A percentile compares a stretch with the other conserved stretches of the same genome.
Evolutionary conservation across 164 flowering plant species (phyloP).

Genomic region (Aristolochia californica): DNA sequence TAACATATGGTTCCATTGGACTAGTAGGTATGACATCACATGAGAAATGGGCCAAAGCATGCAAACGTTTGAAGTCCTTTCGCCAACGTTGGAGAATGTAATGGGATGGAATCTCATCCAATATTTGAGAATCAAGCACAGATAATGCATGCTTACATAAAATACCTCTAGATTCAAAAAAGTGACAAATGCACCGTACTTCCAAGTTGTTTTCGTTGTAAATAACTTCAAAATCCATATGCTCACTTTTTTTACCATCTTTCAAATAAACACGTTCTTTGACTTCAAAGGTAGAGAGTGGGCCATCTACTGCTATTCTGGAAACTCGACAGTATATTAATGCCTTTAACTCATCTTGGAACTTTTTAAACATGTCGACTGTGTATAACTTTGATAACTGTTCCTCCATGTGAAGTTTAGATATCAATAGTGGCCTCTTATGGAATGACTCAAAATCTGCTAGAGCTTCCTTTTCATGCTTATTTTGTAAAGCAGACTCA

Average conservation of each 20-base stretch:
- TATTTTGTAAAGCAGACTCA: conserved; percentile 46
- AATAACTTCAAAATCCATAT: neutral
- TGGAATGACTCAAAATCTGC: conserved; percentile 35
- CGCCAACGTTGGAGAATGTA: neutral
- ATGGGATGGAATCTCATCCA: neutral
- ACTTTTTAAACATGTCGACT: conserved; percentile 29
- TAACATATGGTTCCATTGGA: neutral
- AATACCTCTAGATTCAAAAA: neutral
- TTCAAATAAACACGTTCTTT: neutral
- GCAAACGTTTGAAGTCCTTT: neutral
- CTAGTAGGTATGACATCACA: neutral
- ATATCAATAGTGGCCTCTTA: conserved; percentile 22
- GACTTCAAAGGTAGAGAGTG: neutral
- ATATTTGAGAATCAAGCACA: neutral
- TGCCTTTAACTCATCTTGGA: conserved; percentile 38
- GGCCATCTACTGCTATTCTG: neutral
- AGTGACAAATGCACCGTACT: neutral
- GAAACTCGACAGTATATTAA: conserved; percentile 16
- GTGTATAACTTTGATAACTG: conserved; percentile 41
- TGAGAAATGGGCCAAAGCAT: neutral
- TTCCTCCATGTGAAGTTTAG: conserved; percentile 35
- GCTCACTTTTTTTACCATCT: neutral
- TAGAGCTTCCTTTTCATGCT: conserved; percentile 28
- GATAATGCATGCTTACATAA: neutral
- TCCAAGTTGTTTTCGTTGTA: neutral